Evolutionary conservation across 164 flowering plant species (phyloP).

Genomic region (Magnolia changhungtana): DNA sequence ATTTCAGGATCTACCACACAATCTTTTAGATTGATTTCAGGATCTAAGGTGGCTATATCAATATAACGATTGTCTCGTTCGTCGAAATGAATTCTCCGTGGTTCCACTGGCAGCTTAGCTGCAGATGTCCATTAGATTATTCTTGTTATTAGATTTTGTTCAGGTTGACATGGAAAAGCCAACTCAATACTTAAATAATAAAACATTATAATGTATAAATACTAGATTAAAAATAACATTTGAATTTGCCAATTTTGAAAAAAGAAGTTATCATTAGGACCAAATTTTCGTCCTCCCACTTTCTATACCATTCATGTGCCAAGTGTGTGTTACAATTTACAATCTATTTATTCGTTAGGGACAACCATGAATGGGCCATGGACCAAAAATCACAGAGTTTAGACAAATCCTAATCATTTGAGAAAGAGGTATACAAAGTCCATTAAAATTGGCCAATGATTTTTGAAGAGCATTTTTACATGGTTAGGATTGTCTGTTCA

Average conservation of each 20-base stretch:
- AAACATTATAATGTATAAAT: not conserved
- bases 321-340: too few species aligned
- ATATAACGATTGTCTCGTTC: conserved; percentile 29
- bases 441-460: not conserved
- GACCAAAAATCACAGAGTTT: too few species aligned
- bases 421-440: not conserved
- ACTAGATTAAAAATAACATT: not conserved
- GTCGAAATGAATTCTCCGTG: conserved; percentile 56
- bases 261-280: too few species aligned
- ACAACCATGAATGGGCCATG: too few species aligned
- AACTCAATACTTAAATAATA: too few species aligned
- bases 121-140: conserved; percentile 20
- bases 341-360: too few species aligned
- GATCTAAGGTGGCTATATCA: conserved; percentile 12
- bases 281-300: too few species aligned
- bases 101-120: conserved; percentile 48
- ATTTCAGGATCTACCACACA: conserved; percentile 17
- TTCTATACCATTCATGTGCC: too few species aligned
- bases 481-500: not conserved
- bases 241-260: not conserved
- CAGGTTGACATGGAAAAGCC: not conserved
- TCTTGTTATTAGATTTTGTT: not conserved
- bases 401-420: too few species aligned
- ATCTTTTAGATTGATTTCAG: conserved; percentile 20
- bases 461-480: not conserved